These are phyloP conservation scores for Neonectria coccinea DNA, from an alignment of 2,329 filamentous ascomycete genomes.

Conservation along the genomic window DNA sequence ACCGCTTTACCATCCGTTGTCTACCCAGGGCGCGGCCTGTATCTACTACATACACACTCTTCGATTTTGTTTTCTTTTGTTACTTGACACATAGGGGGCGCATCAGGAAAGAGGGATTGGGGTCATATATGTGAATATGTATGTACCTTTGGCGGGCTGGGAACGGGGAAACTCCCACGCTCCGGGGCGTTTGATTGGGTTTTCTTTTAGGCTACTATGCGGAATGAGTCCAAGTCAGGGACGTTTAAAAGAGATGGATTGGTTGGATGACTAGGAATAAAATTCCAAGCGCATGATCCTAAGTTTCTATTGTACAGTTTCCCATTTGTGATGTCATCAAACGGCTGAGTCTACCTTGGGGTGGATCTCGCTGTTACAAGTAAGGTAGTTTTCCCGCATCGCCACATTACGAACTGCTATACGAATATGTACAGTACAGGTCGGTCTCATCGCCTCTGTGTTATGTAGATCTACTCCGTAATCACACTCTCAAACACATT, in stretches of 20 bases:
- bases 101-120: constrained; percentile 38
- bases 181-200: constrained; percentile 43
- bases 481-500: too few species aligned
- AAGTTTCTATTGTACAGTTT: neutral
- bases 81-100: constrained; percentile 46
- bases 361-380: neutral
- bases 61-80: constrained; percentile 39
- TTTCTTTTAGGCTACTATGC: constrained; percentile 43
- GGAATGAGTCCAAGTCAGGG: constrained; percentile 36
- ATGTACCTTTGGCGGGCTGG: constrained; percentile 34
- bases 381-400: neutral
- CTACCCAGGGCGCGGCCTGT: constrained; percentile 40
- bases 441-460: neutral
- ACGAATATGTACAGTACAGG: too few species aligned
- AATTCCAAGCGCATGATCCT: constrained; percentile 41
- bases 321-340: neutral
- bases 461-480: neutral
- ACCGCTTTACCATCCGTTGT: constrained; percentile 36
- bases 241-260: constrained; percentile 40
- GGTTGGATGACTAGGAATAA: constrained; percentile 37
- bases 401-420: neutral
- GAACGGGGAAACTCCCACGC: constrained; percentile 37
- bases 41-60: constrained; percentile 46
- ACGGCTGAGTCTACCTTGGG: neutral
- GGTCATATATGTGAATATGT: constrained; percentile 40